Percentiles rank a stretch among this genome's conserved stretches.
phyloP scores from a whole-genome alignment of 164 flowering plant genomes.

The Kingdonia uniflora region DNA sequence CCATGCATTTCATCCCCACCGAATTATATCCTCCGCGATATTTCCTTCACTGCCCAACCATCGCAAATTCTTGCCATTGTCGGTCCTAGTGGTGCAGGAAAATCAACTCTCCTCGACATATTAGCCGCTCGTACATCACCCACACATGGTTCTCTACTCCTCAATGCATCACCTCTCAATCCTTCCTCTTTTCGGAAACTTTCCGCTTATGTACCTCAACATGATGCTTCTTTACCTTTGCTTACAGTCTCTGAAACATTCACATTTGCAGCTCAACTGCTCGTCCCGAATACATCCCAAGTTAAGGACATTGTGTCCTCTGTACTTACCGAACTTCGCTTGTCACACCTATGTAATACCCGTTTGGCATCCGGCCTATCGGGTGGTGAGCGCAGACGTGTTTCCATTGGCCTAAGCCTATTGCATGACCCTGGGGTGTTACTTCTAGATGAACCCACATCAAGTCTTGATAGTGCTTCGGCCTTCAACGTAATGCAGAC shows the following conservation, averaged over 20 bases:
- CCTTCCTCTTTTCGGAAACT: conserved; percentile 61
- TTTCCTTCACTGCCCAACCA: conserved; percentile 66
- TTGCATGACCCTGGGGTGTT: conserved; percentile 77
- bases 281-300: conserved; percentile 28
- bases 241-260: conserved; percentile 83
- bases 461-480: conserved; percentile 80
- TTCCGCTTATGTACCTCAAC: conserved; percentile 85
- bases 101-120: conserved; percentile 89
- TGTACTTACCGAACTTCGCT: conserved; percentile 54
- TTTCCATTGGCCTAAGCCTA: conserved; percentile 88
- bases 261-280: conserved; percentile 59
- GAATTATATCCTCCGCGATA: conserved; percentile 44
- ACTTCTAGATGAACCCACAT: conserved; percentile 91
- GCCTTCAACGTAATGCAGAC: conserved; percentile 72
- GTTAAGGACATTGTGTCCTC: conserved; percentile 22
- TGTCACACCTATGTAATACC: conserved; percentile 47
- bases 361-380: conserved; percentile 51
- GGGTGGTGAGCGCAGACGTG: conserved; percentile 80
- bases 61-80: conserved; percentile 77
- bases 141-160: conserved; percentile 47
- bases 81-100: conserved; percentile 93
- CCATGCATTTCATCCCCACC: conserved; percentile 42
- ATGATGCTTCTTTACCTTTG: conserved; percentile 62
- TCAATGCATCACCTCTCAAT: conserved; percentile 55
- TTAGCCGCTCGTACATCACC: conserved; percentile 67